Evolutionary conservation across 2,329 filamentous ascomycete species (phyloP), one percentile per base, ranked within the genome.

Genomic region (Elsinoe necatrix): DNA sequence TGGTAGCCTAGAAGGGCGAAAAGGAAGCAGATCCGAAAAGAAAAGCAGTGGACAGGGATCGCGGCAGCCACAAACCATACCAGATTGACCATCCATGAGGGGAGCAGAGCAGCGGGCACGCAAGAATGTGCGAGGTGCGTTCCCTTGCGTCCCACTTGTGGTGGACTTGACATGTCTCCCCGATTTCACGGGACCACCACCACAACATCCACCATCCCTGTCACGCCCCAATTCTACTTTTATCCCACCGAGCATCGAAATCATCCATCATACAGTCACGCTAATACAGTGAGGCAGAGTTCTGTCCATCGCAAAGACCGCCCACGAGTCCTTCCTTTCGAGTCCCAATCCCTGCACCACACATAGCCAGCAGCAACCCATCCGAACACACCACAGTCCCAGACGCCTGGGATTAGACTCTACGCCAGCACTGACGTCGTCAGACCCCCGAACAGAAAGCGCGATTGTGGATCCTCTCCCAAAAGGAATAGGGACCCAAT

Each of bases 1-100:
- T 55, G 51, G 51, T 55, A 55, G 18, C 34, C 35, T 55, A 55
- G 35, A 45, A 45, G 52, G 52, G 48, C 31, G 48, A 52, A 52
- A 52, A 37, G 48, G 29, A 52, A 52, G 48, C 48, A 52, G 48
- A 52, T 39, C 29, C 48, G 48, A 52, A 37, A 52, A 25, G 21
- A 39, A 52, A 52, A 52, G 48, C 48, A 52, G 16, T 25, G 27
- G 29, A 52, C 48, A 52, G 48, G 48, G 48, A 52, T 52, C 20
- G 31, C 48, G 48, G 48, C 48, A 52, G 48, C 48, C 48, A 52
- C 48, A 52, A 21, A 23, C 48, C 43, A 48, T 2, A 25, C 21
- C 7, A 25, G 43, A 25, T 3, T 16, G 21, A 16, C 20, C 18
- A 48, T 16, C 21, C 3, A 29, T 29, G 27, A 9, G 27, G 27